Evolutionary conservation across 2,329 filamentous ascomycete species (phyloP), one percentile per base, ranked within the genome.

Genomic region (Diaporthe vexans): DNA sequence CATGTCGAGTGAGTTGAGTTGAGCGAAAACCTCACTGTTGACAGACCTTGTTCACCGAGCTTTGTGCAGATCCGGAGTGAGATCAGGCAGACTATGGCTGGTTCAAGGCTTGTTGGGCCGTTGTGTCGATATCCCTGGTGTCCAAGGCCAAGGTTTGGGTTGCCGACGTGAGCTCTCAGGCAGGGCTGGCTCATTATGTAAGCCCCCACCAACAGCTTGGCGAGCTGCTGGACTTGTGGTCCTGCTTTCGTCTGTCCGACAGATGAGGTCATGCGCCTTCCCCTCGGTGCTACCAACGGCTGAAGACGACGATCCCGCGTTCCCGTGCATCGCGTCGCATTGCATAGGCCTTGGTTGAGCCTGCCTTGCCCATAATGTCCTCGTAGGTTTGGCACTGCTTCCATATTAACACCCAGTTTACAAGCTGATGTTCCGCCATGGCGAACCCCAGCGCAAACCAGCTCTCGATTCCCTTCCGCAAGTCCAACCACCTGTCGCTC

Each of bases 381-480:
- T 68, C 63, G 63, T 68, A 68, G 63, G 63, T 68, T 37, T 71
- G 11, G 17, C 40, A 17, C 37, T 71, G 29, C 61, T 43, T 40
- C 63, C 61, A 65, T 58, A 46, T 61, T n/a, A 26, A 54, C 33
- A 11, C 33, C 10, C 70, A 19, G 26, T 46, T 46, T 35, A 33
- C 26, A 40, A 40, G 58, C 75, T 75, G 48, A 75, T 68, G 33
- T 63, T 15, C 48, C 69, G 52, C 72, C 69, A 75, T 73, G 63
- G 58, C 73, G 72, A 72, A 54, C 70, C 74, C 73, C 72, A 82
- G 80, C 68, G 81, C 82, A 78, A 93, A 92, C 82, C 91, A 94
- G 77, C 89, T 97, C 73, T 91, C 92, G 81, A 88, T 98, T 76
- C 95, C 96, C 11, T 98, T 98, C 84, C 94, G 96, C 79, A 94